A percentile compares a stretch with the other conserved stretches of the same genome.
Conservation (phyloP, 768 basidiomycete genomes). For the Phylloporus arenicola region DNA sequence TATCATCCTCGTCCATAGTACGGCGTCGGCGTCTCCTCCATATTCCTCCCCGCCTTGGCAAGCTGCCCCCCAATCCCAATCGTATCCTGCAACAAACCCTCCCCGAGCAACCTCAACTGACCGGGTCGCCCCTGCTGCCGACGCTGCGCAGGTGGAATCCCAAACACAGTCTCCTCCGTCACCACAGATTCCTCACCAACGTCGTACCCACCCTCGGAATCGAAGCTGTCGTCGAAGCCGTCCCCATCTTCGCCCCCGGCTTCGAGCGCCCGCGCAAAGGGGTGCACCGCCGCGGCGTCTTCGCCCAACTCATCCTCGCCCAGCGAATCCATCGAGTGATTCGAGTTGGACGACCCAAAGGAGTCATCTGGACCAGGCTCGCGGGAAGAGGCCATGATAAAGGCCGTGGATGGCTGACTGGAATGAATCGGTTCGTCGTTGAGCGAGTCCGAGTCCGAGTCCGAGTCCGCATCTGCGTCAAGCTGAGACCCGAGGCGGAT, state of each 20-base stretch:
- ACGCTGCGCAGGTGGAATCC: constrained; percentile 53
- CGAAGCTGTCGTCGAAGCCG: constrained; percentile 49
- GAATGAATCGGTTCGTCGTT: constrained; percentile 50
- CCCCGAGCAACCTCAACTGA: constrained; percentile 54
- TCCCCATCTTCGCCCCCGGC: constrained; percentile 33
- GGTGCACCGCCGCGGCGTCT: constrained; percentile 46
- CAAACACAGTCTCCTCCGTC: constrained; percentile 68
- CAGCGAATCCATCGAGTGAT: constrained; percentile 55
- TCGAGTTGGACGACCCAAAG: constrained; percentile 47
- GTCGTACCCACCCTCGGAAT: constrained; percentile 38
- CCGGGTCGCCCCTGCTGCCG: constrained; percentile 21
- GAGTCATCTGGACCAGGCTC: constrained; percentile 30
- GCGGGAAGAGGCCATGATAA: constrained; percentile 54
- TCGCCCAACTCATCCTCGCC: constrained; percentile 39
- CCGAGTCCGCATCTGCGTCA: constrained; percentile 29
- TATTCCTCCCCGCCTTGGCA: constrained; percentile 37
- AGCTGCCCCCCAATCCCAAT: constrained; percentile 54
- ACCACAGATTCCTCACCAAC: constrained; percentile 11
- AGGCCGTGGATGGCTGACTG: constrained; percentile 64
- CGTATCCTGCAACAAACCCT: constrained; percentile 58
- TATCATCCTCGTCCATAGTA: constrained; percentile 23
- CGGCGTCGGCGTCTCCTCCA: constrained; percentile 67
- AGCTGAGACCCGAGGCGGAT: constrained; percentile 8
- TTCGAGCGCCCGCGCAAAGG: constrained; percentile 45
- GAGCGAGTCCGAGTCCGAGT: constrained; percentile 58